Evolutionary conservation across 257 asterid species (phyloP), one percentile per base, ranked within the genome.

Genomic region (Handroanthus guayacan): DNA sequence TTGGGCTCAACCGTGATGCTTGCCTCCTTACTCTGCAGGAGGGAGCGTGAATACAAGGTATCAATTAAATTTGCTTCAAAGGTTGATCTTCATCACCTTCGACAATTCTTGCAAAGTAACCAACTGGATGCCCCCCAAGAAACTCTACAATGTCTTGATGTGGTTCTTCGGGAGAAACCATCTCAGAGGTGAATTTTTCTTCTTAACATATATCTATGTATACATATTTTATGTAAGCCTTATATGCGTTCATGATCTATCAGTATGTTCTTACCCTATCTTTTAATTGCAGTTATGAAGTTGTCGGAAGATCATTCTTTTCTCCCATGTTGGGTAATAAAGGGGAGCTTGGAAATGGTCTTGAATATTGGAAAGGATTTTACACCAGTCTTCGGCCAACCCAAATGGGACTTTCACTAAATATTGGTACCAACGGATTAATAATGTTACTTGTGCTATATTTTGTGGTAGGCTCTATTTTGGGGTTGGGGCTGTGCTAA

Each of bases 321-420:
- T 2, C 52, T 63, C 80, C 82, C 0, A 0, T 2, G 0, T 70
- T 92, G 80, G 98, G 91, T 0, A n/a, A 0, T 0, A 0, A 0
- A 1, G 97, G 92, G 9, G 57, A 58, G 25, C 96, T 92, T 16
- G 90, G 91, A 0, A 84, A 84, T 64, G 97, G 99, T 5, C 8
- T 92, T 0, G 84, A 87, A 14, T 89, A 88, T 44, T 94, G 97
- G 96, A 87, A 77, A 75, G 97, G 99, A 0, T 94, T 84, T 68
- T 94, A 90, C 62, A 97, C 92, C 67, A 92, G 97, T 39, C 87
- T 94, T 2, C 91, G 97, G 2, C 97, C 97, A 6, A 87, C 96
- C 4, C 99, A 94, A 78, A 94, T 94, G 97, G 99, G 99, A 0
- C 87, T 92, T 1, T 91, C 99, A 0, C 81, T 94, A 0, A 94